A percentile compares a stretch with the other conserved stretches of the same genome.
Conservation (phyloP, 2,329 filamentous ascomycete species). For the Colletotrichum scovillei region DNA sequence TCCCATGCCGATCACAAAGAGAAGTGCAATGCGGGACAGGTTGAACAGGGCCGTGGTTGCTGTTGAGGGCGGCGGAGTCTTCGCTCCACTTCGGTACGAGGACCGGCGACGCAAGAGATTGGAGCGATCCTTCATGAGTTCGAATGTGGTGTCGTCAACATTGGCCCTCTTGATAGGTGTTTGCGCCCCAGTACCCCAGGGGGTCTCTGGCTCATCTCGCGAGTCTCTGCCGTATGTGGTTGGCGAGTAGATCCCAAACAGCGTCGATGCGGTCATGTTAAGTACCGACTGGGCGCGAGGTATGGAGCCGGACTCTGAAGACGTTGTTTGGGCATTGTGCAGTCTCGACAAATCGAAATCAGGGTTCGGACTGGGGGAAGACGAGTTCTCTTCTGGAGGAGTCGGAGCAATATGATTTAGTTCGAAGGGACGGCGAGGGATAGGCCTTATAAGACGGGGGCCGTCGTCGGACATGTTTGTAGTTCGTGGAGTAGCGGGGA, state of each 20-base stretch:
- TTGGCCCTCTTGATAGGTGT: constrained; percentile 66
- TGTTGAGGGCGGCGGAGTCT: constrained; percentile 42
- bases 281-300: constrained; percentile 81
- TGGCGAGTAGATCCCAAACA: constrained; percentile 90
- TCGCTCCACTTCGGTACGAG: constrained; percentile 46
- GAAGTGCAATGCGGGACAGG: constrained; percentile 67
- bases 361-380: constrained; percentile 54
- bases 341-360: constrained; percentile 50
- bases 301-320: constrained; percentile 52
- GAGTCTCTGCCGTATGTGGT: constrained; percentile 65
- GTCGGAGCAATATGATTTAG: constrained; percentile 61
- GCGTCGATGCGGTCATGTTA: constrained; percentile 89
- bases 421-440: constrained; percentile 78
- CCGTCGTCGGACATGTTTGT: constrained; percentile 53
- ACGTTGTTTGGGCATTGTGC: constrained; percentile 41
- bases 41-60: constrained; percentile 60
- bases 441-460: constrained; percentile 73
- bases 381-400: constrained; percentile 52
- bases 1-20: constrained; percentile 83
- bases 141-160: constrained; percentile 57
- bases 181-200: constrained; percentile 82
- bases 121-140: constrained; percentile 55
- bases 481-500: constrained; percentile 4
- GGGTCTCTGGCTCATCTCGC: constrained; percentile 71
- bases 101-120: constrained; percentile 48